These are phyloP conservation scores for Phytophthora pluvialis DNA, from an alignment of 352 stramenopile genomes.

Conservation along the genomic window DNA sequence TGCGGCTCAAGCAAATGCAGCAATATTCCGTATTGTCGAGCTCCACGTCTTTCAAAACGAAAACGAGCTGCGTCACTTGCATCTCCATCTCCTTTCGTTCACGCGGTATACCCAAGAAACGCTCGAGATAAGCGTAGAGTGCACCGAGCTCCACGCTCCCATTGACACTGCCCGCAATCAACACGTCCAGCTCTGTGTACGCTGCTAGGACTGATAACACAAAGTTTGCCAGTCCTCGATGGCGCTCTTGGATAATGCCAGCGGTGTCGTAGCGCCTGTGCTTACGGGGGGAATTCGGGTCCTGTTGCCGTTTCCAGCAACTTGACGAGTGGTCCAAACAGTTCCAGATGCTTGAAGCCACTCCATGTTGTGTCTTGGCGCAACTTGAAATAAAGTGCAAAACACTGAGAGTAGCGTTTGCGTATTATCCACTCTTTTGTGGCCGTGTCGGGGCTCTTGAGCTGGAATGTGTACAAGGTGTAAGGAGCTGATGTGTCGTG, in stretches of 20 bases:
- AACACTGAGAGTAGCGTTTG: conserved; percentile 6
- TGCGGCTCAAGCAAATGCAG: background rate
- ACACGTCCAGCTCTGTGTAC: conserved; percentile 5
- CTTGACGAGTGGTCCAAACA: background rate
- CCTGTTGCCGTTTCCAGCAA: background rate
- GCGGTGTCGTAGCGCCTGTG: background rate
- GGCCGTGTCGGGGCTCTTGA: background rate
- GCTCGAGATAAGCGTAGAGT: background rate
- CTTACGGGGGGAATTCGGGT: background rate
- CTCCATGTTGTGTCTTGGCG: background rate
- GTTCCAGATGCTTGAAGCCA: background rate
- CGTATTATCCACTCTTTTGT: background rate
- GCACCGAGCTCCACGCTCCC: background rate
- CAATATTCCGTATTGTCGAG: background rate
- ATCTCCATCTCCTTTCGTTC: conserved; percentile 4
- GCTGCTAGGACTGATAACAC: background rate
- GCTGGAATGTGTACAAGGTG: background rate
- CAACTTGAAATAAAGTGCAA: background rate
- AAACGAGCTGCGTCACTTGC: background rate
- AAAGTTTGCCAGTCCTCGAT: background rate
- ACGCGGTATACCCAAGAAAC: background rate
- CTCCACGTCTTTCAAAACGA: conserved; percentile 1
- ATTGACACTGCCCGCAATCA: background rate
- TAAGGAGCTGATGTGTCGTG: background rate
- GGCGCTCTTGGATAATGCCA: background rate